Base-by-base conservation (phyloP, 208 protist genomes). In the Trypanosoma lewisi region DNA sequence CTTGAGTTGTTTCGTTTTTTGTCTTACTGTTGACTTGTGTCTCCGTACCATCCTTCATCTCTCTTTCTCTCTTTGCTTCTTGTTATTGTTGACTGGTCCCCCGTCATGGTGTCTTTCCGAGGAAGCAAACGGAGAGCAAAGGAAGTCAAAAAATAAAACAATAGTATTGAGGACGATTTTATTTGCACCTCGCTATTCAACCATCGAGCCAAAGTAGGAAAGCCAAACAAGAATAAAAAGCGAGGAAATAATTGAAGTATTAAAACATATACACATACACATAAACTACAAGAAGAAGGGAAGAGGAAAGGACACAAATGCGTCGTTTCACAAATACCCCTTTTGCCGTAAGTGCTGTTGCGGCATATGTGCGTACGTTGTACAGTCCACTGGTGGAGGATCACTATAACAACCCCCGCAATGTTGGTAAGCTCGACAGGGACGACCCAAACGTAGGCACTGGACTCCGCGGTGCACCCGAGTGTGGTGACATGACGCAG, bases 401-500 rank as follows among this genome's bases (percentile, higher is more conserved):
- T 45, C 98, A 99, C 85, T 99, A 99, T 82, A 97, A 98, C 52
- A 98, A 99, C 57, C 98, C 98, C 25, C 84, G 97, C 34, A 99
- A 99, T 70, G 91, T 99, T 28, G 98, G 98, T 12, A 98, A 96
- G 55, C 65, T 99, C 30, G 94, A 99, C 83, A 97, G 98, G 82
- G 78, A 89, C 9, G 81, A 93, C 44, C 68, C 82, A 7, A 87
- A 93, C 57, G 99, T 99, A 9, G 99, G 99, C 27, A 99, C 98
- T 14, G 98, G 97, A 9, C 77, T 99, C 6, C 98, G 99, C 33
- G 98, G 98, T 47, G 97, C 98, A 17, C 97, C 98, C 23, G 97
- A 98, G 50, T 99, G 99, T 76, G 98, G 98, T 33, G 98, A 99
- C 76, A 98, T 99, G 66, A 98, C 99, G 71, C 97, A 99, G 77